Evolutionary conservation across 1,284 basidiomycete genomes (phyloP), one percentile per base, ranked within the genome.

Genomic region (Cerioporus squamosus): DNA sequence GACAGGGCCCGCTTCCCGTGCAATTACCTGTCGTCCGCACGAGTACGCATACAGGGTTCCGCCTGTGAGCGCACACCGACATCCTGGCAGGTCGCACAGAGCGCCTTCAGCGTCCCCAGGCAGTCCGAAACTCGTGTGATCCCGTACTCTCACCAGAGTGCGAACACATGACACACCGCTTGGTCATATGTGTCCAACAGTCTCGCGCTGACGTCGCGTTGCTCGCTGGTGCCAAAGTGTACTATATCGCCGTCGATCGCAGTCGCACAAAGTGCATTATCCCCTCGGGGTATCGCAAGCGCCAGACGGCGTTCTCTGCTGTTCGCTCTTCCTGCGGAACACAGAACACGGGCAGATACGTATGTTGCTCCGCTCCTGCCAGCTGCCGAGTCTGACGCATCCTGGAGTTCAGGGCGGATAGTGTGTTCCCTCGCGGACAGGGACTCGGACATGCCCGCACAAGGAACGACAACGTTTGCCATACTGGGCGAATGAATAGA

Each of bases 161-260:
- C 55, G 55, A 57, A 52, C 31, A 18, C 55, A 48, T 48, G 55
- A 52, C 55, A 57, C 50, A 51, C 29, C 44, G 18, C 29, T 22
- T n/a, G 38, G 50, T 52, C 48, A 51, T 33, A 39, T 51, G 55
- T 56, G 49, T 51, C 55, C 44, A 46, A 49, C 40, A 50, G 42
- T 36, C 47, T 50, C 47, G 29, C 47, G 22, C 23, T 55, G 47
- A 55, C 53, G 49, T 51, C 48, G 48, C 36, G 43, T 51, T 14
- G 43, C 15, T 39, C 33, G 22, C 49, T 45, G 48, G 48, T 40
- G 43, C 31, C 44, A 42, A 31, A 51, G 43, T 44, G n/a, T n/a
- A 50, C 44, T 40, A 45, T 56, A 56, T 51, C 49, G 48, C 55
- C 48, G 49, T 23, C 49, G 42, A 51, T 51, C 55, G 44, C 45